Evolutionary conservation across 768 basidiomycete species (phyloP).

Genomic region (Collybia sordida): DNA sequence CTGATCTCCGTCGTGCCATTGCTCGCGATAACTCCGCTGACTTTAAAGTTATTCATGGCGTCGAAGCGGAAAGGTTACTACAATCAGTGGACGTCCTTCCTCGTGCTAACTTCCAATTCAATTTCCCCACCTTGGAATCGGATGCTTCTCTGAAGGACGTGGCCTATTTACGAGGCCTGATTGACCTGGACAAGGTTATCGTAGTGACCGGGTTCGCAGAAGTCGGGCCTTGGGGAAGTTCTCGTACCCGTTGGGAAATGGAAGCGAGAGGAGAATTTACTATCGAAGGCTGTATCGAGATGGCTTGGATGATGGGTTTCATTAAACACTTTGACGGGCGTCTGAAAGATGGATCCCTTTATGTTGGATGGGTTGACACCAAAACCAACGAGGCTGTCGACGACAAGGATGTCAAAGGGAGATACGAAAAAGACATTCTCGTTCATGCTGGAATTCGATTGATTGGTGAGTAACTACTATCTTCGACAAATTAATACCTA

Average conservation of each 20-base stretch:
- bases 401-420: constrained; percentile 93
- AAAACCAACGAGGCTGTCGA: constrained; percentile 93
- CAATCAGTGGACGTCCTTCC: constrained; percentile 92
- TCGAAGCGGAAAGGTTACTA: constrained; percentile 88
- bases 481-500: constrained; percentile 12
- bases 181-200: constrained; percentile 94
- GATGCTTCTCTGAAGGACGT: constrained; percentile 72
- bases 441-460: constrained; percentile 90
- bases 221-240: constrained; percentile 97
- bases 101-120: constrained; percentile 96
- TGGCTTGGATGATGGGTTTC: constrained; percentile 99
- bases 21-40: constrained; percentile 94
- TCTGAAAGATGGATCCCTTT: constrained; percentile 85
- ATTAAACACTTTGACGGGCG: constrained; percentile 99
- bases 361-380: constrained; percentile 98
- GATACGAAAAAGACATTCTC: constrained; percentile 93
- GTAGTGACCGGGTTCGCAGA: constrained; percentile 97
- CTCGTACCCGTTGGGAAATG: constrained; percentile 99
- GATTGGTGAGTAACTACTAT: constrained; percentile 62
- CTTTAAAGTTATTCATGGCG: constrained; percentile 87
- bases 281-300: constrained; percentile 97
- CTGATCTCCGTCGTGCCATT: constrained; percentile 90
- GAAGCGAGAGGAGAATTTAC: constrained; percentile 97
- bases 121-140: constrained; percentile 85
- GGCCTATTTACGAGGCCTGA: constrained; percentile 76